Percentiles rank a stretch among this genome's conserved stretches.
Conservation (phyloP, 805 yeast genomes). For the Clavispora asparagi region DNA sequence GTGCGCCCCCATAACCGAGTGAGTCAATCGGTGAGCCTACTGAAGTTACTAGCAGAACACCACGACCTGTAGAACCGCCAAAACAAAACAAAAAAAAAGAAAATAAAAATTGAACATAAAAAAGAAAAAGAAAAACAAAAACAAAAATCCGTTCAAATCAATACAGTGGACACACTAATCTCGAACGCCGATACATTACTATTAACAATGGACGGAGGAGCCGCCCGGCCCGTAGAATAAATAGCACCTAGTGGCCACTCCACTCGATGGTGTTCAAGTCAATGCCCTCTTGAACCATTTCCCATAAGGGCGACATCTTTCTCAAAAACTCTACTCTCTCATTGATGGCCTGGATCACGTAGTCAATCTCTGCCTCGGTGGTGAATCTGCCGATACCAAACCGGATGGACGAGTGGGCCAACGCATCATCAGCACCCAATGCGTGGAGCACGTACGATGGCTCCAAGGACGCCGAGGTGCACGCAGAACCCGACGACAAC, state of each 20-base stretch:
- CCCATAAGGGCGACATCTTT: conserved; percentile 95
- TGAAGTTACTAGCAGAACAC: too few species aligned
- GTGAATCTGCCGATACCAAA: conserved; percentile 97
- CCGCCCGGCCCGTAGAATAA: background rate
- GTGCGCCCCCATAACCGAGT: too few species aligned
- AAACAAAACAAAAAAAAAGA: too few species aligned
- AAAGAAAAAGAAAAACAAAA: too few species aligned
- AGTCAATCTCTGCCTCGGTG: conserved; percentile 92
- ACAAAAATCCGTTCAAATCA: too few species aligned
- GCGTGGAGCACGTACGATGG: conserved; percentile 97
- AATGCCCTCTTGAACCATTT: conserved; percentile 98
- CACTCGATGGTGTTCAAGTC: conserved; percentile 92
- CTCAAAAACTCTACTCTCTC: conserved; percentile 89
- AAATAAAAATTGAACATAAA: too few species aligned
- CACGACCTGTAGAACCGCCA: too few species aligned
- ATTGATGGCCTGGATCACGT: conserved; percentile 81
- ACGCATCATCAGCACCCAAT: conserved; percentile 94
- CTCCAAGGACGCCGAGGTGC: conserved; percentile 97
- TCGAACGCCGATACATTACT: background rate
- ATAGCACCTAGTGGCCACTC: conserved; percentile 75
- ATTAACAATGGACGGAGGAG: background rate
- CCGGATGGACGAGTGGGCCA: conserved; percentile 97
- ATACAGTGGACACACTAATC: too few species aligned
- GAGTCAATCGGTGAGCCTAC: too few species aligned
- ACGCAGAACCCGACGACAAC: conserved; percentile 92